These are phyloP conservation scores for Trapa incisa DNA, from an alignment of 345 rosid genomes.

Conservation along the genomic window DNA sequence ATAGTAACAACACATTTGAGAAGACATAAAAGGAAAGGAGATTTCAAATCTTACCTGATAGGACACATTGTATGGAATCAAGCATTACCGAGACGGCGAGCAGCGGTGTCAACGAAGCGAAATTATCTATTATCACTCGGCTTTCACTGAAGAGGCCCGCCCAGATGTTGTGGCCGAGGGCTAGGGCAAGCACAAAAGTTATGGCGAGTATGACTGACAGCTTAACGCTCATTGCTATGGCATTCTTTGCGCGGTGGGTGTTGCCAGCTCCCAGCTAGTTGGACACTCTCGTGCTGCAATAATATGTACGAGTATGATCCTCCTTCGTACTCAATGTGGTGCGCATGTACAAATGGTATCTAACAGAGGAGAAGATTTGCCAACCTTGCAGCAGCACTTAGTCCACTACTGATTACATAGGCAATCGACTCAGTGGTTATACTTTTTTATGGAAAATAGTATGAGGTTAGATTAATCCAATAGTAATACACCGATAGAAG, in stretches of 20 bases:
- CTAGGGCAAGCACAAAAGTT: constrained; percentile 23
- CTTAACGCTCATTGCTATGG: constrained; percentile 33
- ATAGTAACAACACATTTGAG: too few species aligned
- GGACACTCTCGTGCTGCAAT: constrained; percentile 65
- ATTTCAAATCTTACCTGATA: constrained; percentile 30
- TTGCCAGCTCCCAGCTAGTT: constrained; percentile 68
- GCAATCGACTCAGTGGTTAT: constrained; percentile 51
- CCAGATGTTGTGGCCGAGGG: constrained; percentile 47
- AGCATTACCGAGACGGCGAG: constrained; percentile 41
- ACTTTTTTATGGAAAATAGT: constrained; percentile 9
- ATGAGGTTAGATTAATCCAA: neutral
- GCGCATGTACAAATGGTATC: neutral
- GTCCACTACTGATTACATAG: constrained; percentile 58
- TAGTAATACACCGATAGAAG: too few species aligned
- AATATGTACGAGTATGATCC: neutral
- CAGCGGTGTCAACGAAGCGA: constrained; percentile 41
- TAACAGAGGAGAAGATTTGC: neutral
- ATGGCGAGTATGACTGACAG: constrained; percentile 46
- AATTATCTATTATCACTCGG: constrained; percentile 23
- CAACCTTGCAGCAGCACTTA: constrained; percentile 78
- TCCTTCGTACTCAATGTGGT: too few species aligned
- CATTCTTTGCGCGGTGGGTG: constrained; percentile 32
- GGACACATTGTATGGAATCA: constrained; percentile 52
- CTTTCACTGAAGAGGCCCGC: constrained; percentile 44
- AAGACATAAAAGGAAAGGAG: too few species aligned